These are phyloP conservation scores for Phoma sp. DNA, from an alignment of 2,329 filamentous ascomycete genomes.

Conservation along the genomic window DNA sequence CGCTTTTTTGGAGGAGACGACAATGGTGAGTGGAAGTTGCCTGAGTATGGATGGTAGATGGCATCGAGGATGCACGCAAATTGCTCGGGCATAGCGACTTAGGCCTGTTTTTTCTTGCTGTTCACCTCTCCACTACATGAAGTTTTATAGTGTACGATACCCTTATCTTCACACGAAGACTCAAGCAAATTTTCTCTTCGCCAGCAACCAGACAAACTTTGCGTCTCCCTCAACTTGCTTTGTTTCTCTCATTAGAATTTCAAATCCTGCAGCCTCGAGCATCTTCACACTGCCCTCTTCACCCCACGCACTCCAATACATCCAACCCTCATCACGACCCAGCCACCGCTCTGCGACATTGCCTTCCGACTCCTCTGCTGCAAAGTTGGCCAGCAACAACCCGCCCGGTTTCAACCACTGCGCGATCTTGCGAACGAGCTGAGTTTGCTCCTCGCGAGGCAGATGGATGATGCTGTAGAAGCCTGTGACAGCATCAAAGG, in stretches of 20 bases:
- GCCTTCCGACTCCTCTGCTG: constrained; percentile 28
- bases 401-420: constrained; percentile 62
- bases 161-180: not conserved
- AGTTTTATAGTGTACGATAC: not conserved
- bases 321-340: constrained; percentile 40
- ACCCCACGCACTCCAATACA: constrained; percentile 53
- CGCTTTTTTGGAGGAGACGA: constrained; percentile 5
- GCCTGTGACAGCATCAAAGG: constrained; percentile 58
- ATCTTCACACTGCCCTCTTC: constrained; percentile 40
- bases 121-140: not conserved
- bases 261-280: constrained; percentile 36
- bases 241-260: constrained; percentile 32
- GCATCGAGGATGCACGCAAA: not conserved
- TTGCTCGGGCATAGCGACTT: too few species aligned
- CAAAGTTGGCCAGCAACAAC: constrained; percentile 51
- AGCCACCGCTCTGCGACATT: constrained; percentile 41
- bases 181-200: constrained; percentile 13
- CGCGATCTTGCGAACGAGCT: constrained; percentile 53
- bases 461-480: constrained; percentile 65
- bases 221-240: constrained; percentile 29
- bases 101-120: not conserved
- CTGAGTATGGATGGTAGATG: constrained; percentile 22
- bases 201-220: constrained; percentile 42
- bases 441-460: constrained; percentile 57
- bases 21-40: constrained; percentile 19